Evolutionary conservation across 306 rosid genomes (phyloP), one percentile per base, ranked within the genome.

Genomic region (Biancaea sappan): DNA sequence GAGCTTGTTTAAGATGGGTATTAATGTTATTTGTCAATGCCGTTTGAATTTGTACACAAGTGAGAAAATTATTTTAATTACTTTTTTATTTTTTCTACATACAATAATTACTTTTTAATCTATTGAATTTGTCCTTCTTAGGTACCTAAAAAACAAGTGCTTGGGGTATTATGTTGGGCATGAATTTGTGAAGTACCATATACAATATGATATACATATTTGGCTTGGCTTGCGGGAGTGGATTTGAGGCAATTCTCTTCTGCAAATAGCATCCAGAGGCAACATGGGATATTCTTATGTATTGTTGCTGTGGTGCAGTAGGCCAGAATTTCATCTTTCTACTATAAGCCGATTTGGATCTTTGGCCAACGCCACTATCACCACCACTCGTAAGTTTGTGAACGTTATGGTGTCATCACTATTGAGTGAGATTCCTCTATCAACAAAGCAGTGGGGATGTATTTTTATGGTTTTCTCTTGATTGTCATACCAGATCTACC

Each of bases 261-360:
- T 92, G 97, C 86, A 78, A 74, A 79, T 82, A 73, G 67, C 87
- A 92, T 79, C 97, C 97, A 25, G 97, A 92, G 77, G 97, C 87
- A 79, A 92, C 96, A 59, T 92, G 96, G 96, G 97, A 95, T 84
- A 90, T 92, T 72, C 70, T 92, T 61, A 81, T 92, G 44, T 92
- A 83, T 65, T 95, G 99, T 47, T 92, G 92, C 40, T 95, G 97
- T 76, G 99, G 99, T 43, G 97, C 97, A 0, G 97, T 92, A 15
- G 99, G 99, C 76, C 99, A 92, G 87, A 95, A 92, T 70, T 95
- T 95, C 77, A 92, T 95, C 77, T 95, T 95, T 87, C 80, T 95
- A 92, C 96, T 29, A 95, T 95, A 50, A 90, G 96, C 78, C 85
- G 89, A 59, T 95, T 95, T 54, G 99, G 99, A 53, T 95, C 99